These are phyloP conservation scores for Dryas alaskensis DNA, from an alignment of 306 rosid species.

Conservation along the genomic window DNA sequence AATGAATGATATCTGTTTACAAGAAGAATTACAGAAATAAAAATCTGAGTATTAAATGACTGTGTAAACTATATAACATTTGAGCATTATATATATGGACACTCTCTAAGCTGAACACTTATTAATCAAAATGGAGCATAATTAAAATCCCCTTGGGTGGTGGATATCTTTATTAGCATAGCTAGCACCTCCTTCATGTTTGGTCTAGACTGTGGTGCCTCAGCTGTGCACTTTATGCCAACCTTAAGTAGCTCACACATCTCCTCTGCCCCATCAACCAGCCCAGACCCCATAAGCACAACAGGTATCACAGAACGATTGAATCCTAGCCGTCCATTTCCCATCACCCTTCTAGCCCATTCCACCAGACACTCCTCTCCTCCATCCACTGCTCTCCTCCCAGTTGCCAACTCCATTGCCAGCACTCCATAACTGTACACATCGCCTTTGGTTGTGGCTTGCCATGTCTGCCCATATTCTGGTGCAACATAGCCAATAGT, in stretches of 20 bases:
- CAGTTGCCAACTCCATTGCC: constrained; percentile 83
- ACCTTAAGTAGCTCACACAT: constrained; percentile 68
- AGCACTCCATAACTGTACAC: constrained; percentile 89
- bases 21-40: background rate
- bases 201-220: constrained; percentile 68
- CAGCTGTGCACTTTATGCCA: constrained; percentile 77
- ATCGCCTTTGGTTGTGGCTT: constrained; percentile 87
- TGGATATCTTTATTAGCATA: constrained; percentile 49
- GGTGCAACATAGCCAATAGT: constrained; percentile 96
- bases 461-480: constrained; percentile 94
- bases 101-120: constrained; percentile 9
- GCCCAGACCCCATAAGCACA: constrained; percentile 56
- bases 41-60: background rate
- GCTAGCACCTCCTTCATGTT: constrained; percentile 91
- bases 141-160: constrained; percentile 36
- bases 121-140: constrained; percentile 29
- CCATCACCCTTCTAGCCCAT: constrained; percentile 75
- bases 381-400: constrained; percentile 85
- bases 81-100: constrained; percentile 25
- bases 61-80: background rate
- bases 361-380: constrained; percentile 92
- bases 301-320: constrained; percentile 43
- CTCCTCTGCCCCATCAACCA: constrained; percentile 70
- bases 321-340: constrained; percentile 43
- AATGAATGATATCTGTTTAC: constrained; percentile 9